phyloP scores from a whole-genome alignment of 2,329 filamentous ascomycete genomes.

The Thyridium curvatum region DNA sequence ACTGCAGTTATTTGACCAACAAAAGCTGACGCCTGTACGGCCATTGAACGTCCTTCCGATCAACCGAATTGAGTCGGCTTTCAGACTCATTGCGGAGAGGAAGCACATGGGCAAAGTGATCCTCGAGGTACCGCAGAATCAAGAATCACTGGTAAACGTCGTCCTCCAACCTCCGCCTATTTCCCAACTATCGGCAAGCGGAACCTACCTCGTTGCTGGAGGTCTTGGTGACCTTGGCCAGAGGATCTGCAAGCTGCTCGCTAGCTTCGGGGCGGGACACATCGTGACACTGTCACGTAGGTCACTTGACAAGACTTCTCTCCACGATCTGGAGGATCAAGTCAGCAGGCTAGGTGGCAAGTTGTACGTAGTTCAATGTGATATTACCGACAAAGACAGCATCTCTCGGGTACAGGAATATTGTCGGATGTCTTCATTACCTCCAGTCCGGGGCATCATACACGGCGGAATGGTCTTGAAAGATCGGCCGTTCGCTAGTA shows the following conservation, averaged over 20 bases:
- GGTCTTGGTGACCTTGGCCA: constrained; percentile 23
- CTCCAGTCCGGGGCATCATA: constrained; percentile 33
- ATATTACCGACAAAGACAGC: constrained; percentile 19
- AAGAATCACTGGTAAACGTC: constrained; percentile 11
- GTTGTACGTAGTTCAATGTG: constrained; percentile 23
- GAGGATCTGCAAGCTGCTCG: constrained; percentile 16
- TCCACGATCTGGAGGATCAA: constrained; percentile 5
- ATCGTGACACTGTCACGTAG: constrained; percentile 22
- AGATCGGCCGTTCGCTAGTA: constrained; percentile 5
- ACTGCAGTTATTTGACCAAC: too few species aligned
- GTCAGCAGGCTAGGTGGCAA: constrained; percentile 7
- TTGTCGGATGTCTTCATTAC: constrained; percentile 9
- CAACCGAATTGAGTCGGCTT: constrained; percentile 28
- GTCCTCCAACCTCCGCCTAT: constrained; percentile 2
- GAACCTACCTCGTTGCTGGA: constrained; percentile 23
- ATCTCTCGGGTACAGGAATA: constrained; percentile 13
- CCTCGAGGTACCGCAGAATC: constrained; percentile 6
- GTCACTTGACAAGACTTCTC: constrained; percentile 6
- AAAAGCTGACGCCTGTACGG: constrained; percentile 19
- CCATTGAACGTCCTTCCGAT: constrained; percentile 27
- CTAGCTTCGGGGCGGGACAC: constrained; percentile 20
- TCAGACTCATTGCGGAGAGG: constrained; percentile 34
- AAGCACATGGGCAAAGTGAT: constrained; percentile 34
- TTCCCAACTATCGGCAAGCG: constrained; percentile 2
- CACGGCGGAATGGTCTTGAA: constrained; percentile 34